These are phyloP conservation scores for Heliamphora exappendiculata DNA, from an alignment of 148 eudicot genomes.

Conservation along the genomic window DNA sequence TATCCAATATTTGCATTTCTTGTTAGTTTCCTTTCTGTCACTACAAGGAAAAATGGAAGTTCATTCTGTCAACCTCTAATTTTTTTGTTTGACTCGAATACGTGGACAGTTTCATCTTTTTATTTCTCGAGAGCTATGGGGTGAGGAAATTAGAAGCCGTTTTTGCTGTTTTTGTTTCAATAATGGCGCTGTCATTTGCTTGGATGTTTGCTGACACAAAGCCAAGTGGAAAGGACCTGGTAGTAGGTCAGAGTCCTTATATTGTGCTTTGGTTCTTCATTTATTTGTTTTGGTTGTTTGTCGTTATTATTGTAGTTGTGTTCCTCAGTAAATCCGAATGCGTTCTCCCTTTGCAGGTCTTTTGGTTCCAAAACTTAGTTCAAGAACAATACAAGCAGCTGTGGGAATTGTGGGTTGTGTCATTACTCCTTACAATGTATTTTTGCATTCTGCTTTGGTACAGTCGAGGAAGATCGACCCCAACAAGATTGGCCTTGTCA, in stretches of 20 bases:
- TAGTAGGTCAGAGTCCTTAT: constrained; percentile 36
- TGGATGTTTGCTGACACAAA: constrained; percentile 77
- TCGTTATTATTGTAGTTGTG: background rate
- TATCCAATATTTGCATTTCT: background rate
- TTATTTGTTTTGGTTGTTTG: background rate
- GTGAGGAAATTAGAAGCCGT: constrained; percentile 86
- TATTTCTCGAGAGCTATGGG: constrained; percentile 83
- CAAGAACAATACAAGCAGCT: constrained; percentile 75
- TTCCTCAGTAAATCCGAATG: background rate
- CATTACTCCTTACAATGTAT: constrained; percentile 83
- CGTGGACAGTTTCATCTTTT: constrained; percentile 54
- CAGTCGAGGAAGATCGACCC: constrained; percentile 68
- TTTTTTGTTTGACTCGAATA: constrained; percentile 6
- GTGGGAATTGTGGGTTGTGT: constrained; percentile 95
- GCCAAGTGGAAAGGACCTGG: constrained; percentile 60
- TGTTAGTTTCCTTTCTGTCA: background rate
- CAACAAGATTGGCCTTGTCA: constrained; percentile 38
- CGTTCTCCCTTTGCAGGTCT: constrained; percentile 35
- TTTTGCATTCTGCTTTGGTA: constrained; percentile 83
- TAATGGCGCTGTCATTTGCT: constrained; percentile 84
- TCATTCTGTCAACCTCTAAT: background rate
- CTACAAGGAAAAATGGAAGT: background rate
- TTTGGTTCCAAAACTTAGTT: constrained; percentile 67
- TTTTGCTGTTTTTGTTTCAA: constrained; percentile 58
- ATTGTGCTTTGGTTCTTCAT: background rate